Conservation (phyloP, 2,329 filamentous ascomycete species). For the Stagonosporopsis cucurbitacearum region DNA sequence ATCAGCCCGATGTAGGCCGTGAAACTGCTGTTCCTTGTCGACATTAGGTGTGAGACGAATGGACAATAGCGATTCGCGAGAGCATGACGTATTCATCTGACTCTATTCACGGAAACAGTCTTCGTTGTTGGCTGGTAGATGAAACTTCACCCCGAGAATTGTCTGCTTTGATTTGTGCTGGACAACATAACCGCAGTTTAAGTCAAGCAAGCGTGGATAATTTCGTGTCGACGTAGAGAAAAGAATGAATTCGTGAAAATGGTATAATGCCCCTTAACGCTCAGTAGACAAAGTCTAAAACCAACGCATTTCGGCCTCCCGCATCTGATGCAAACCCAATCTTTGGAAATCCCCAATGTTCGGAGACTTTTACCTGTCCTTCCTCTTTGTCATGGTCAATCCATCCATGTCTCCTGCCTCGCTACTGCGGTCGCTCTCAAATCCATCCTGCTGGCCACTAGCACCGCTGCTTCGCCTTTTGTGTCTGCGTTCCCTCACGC, state of each 20-base stretch:
- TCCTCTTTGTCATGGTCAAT: constrained; percentile 31
- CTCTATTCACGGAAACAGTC: no score
- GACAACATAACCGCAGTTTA: background rate
- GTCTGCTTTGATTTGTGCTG: background rate
- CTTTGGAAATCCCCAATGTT: background rate
- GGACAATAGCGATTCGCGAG: no score
- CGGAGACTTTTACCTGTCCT: constrained; percentile 9
- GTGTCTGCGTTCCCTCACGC: constrained; percentile 79
- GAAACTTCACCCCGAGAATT: no score
- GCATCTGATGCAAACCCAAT: background rate
- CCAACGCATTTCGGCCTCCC: background rate
- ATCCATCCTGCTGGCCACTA: constrained; percentile 31
- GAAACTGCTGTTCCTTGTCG: no score
- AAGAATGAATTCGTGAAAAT: constrained; percentile 7
- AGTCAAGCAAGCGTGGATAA: background rate
- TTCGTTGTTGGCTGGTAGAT: no score
- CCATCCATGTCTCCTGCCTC: constrained; percentile 29
- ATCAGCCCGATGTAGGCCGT: no score
- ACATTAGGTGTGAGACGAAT: no score
- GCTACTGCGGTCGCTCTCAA: constrained; percentile 19
- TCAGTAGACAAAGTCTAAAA: background rate
- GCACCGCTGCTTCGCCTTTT: constrained; percentile 56
- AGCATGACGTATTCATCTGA: no score
- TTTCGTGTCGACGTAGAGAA: background rate
- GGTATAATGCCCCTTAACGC: constrained; percentile 12